Evolutionary conservation across 805 yeast genomes (phyloP).

Genomic region (Naumovozyma castellii): DNA sequence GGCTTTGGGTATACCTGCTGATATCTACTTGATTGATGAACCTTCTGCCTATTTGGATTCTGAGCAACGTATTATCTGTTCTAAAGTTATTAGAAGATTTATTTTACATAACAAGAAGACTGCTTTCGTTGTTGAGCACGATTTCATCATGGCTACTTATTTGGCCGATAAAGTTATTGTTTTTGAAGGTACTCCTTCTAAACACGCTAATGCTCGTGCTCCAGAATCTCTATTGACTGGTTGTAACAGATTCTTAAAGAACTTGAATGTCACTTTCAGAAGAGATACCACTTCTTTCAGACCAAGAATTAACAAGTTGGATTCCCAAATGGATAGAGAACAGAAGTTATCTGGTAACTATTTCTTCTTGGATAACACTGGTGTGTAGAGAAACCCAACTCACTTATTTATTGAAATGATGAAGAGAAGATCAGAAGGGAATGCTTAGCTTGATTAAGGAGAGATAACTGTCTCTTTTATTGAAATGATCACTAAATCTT

Average conservation of each 20-base stretch:
- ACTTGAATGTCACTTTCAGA: constrained; percentile 95
- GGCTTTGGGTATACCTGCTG: constrained; percentile 90
- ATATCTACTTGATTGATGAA: constrained; percentile 93
- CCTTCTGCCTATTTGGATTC: constrained; percentile 98
- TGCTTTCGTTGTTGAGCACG: constrained; percentile 99
- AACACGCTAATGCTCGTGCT: constrained; percentile 70
- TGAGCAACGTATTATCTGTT: constrained; percentile 98
- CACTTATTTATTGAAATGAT: background rate
- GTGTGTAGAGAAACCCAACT: constrained; percentile 26
- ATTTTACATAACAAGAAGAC: constrained; percentile 94
- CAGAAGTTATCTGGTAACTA: constrained; percentile 88
- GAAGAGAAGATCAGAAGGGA: background rate
- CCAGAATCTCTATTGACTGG: constrained; percentile 95
- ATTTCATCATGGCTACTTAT: constrained; percentile 99
- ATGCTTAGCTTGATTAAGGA: background rate
- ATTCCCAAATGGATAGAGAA: constrained; percentile 98
- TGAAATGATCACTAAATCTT: background rate
- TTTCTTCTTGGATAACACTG: constrained; percentile 80
- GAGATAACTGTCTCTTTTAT: background rate
- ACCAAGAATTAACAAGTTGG: constrained; percentile 96
- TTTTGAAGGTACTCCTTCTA: constrained; percentile 90
- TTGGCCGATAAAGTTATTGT: constrained; percentile 98
- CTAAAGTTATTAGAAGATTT: constrained; percentile 95
- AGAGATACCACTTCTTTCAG: constrained; percentile 97
- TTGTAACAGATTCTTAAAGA: constrained; percentile 93